Percentiles rank a stretch among this genome's conserved stretches.
These are phyloP conservation scores for Rubia tinctorum DNA, from an alignment of 305 asterid species.

Conservation along the genomic window DNA sequence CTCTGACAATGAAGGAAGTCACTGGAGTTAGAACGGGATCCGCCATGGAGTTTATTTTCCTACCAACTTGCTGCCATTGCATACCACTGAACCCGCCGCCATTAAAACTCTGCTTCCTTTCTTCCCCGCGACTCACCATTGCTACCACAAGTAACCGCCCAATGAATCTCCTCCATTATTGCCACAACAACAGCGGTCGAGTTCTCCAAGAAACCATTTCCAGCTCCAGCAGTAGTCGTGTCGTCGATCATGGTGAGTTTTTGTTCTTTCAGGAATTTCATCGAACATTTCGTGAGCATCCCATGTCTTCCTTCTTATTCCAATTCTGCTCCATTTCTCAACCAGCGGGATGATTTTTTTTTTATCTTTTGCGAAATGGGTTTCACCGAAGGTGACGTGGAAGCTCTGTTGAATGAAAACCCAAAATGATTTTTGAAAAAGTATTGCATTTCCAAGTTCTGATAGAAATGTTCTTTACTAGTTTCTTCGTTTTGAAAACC, in stretches of 20 bases:
- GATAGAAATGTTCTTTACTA: conserved; percentile 51
- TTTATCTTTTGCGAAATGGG: conserved; percentile 66
- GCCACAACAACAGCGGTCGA: background rate
- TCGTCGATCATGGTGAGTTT: conserved; percentile 15
- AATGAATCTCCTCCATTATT: background rate
- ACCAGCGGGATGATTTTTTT: conserved; percentile 39
- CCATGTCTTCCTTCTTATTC: background rate
- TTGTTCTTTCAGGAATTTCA: conserved; percentile 7
- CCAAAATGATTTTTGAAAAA: no score
- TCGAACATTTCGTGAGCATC: background rate
- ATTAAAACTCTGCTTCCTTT: conserved; percentile 8
- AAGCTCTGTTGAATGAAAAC: conserved; percentile 28
- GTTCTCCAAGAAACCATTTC: background rate
- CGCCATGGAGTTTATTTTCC: no score
- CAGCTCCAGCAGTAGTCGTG: background rate
- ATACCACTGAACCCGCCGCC: background rate
- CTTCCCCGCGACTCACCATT: conserved; percentile 10
- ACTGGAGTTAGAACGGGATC: no score
- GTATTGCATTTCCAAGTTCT: no score
- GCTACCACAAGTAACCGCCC: background rate
- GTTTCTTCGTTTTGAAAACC: no score
- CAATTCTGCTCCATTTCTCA: conserved; percentile 17
- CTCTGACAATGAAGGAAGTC: no score
- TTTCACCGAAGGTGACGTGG: conserved; percentile 47
- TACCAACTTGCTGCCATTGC: background rate